Percentiles rank a stretch among this genome's conserved stretches.
Evolutionary conservation across 2,329 filamentous ascomycete genomes (phyloP).

Genomic region (Penicillium sp.): DNA sequence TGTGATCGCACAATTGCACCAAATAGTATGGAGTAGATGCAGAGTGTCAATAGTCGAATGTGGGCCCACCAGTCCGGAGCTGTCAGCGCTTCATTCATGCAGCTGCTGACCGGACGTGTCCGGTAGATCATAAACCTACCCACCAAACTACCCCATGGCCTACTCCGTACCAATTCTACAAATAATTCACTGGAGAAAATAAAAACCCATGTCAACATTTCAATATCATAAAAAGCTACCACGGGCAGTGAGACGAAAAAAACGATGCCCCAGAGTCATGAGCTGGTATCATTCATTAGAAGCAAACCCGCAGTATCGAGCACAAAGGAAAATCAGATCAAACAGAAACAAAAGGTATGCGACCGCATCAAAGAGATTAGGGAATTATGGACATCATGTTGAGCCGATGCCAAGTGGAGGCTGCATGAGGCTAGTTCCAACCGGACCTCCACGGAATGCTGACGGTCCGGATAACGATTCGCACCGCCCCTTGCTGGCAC

Average conservation of each 20-base stretch:
- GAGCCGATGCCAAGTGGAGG: constrained; percentile 26
- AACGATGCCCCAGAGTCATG: constrained; percentile 33
- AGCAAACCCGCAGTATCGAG: constrained; percentile 22
- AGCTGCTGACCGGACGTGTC: not conserved
- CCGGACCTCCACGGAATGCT: constrained; percentile 33
- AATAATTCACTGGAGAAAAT: constrained; percentile 3
- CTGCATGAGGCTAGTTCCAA: constrained; percentile 28
- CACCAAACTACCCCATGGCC: too few species aligned
- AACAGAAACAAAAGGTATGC: constrained; percentile 13
- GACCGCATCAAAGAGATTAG: constrained; percentile 21
- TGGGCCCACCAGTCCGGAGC: not conserved
- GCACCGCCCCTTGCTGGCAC: constrained; percentile 6
- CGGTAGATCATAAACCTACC: too few species aligned
- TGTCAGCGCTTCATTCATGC: not conserved
- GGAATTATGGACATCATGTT: constrained; percentile 22
- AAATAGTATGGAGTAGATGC: not conserved
- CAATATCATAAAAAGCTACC: constrained; percentile 30
- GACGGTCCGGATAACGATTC: constrained; percentile 13
- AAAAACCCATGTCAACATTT: constrained; percentile 24
- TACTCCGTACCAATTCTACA: too few species aligned
- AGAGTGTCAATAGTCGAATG: not conserved
- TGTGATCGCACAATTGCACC: not conserved
- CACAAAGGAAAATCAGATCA: constrained; percentile 16
- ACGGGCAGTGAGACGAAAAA: constrained; percentile 22
- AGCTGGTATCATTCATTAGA: constrained; percentile 42